Conservation (phyloP, 441 rosid species). For the Gossypium davidsonii region DNA sequence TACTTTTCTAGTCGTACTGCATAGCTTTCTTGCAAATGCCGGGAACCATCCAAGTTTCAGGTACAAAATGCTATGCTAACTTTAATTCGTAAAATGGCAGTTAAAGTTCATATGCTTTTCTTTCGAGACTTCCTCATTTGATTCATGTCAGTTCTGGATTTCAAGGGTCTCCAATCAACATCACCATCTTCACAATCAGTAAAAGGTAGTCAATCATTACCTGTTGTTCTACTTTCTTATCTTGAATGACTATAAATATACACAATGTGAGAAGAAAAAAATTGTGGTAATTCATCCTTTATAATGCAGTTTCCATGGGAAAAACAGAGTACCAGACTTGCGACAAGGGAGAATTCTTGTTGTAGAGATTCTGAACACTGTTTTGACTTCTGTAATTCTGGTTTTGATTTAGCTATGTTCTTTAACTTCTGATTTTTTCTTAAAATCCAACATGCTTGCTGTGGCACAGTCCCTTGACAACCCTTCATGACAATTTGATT, state of each 20-base stretch:
- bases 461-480: slow-evolving; percentile 60
- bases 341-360: slow-evolving; percentile 65
- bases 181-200: slow-evolving; percentile 41
- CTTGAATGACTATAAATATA: neutral
- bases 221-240: neutral
- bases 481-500: slow-evolving; percentile 61
- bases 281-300: neutral
- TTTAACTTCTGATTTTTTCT: slow-evolving; percentile 8
- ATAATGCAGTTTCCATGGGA: slow-evolving; percentile 71
- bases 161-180: slow-evolving; percentile 45
- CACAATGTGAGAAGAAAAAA: neutral
- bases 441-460: slow-evolving; percentile 12
- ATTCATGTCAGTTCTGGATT: slow-evolving; percentile 46
- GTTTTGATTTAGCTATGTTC: neutral
- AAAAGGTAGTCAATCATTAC: neutral
- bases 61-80: slow-evolving; percentile 29
- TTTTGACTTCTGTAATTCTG: neutral
- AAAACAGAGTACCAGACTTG: slow-evolving; percentile 51
- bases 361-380: slow-evolving; percentile 38
- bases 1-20: neutral
- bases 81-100: slow-evolving; percentile 16
- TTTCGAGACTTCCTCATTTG: slow-evolving; percentile 5
- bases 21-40: slow-evolving; percentile 50
- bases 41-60: slow-evolving; percentile 86
- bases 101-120: neutral